A percentile compares a stretch with the other conserved stretches of the same genome.
Conservation (phyloP, 1,284 basidiomycete genomes). For the Exsudoporus floridanus region DNA sequence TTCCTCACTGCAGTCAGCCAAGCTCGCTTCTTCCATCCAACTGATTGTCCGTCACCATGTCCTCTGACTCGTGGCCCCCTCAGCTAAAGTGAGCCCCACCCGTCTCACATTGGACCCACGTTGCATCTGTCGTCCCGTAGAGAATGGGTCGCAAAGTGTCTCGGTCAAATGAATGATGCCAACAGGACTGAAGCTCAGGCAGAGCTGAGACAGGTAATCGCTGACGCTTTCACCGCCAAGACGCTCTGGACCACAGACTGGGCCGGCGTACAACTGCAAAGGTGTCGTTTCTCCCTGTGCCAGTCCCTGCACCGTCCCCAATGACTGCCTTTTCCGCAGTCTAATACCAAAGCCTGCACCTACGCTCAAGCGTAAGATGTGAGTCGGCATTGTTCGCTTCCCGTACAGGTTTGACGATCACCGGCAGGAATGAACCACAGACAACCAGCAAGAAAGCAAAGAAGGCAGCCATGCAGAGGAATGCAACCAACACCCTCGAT, state of each 20-base stretch:
- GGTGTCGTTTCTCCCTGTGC: constrained; percentile 42
- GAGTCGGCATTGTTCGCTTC: constrained; percentile 14
- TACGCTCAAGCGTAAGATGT: constrained; percentile 71
- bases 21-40: background rate
- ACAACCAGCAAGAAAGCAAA: constrained; percentile 64
- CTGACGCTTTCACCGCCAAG: constrained; percentile 75
- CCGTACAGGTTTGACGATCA: constrained; percentile 13
- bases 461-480: constrained; percentile 54
- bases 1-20: background rate
- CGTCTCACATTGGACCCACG: background rate
- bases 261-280: constrained; percentile 77
- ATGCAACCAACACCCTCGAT: constrained; percentile 45
- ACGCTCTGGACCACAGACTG: constrained; percentile 89
- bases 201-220: constrained; percentile 84
- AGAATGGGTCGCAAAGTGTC: constrained; percentile 82
- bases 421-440: constrained; percentile 41
- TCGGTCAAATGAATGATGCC: constrained; percentile 76
- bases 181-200: constrained; percentile 75
- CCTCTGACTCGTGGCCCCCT: constrained; percentile 64
- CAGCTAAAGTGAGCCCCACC: constrained; percentile 51
- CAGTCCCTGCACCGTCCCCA: constrained; percentile 14
- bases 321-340: constrained; percentile 41
- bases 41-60: constrained; percentile 41
- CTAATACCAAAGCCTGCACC: constrained; percentile 61
- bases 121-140: constrained; percentile 38